Evolutionary conservation across 2,329 filamentous ascomycete species (phyloP), one percentile per base, ranked within the genome.

Genomic region (Pyrenophora teres): DNA sequence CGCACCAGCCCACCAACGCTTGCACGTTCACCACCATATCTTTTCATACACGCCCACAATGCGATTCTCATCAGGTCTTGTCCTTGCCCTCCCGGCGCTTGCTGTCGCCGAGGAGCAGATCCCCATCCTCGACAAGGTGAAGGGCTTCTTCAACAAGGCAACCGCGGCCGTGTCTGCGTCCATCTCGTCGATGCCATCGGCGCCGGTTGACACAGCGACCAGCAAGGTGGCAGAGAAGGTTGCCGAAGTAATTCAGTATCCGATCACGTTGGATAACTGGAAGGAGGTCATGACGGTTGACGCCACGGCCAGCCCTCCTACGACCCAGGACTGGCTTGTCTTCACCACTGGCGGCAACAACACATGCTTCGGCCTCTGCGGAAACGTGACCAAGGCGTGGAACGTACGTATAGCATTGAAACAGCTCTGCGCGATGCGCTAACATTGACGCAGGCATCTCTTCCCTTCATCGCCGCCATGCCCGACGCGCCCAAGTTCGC

Each of bases 311-410:
- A 81, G 82, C 56, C 82, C 68, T 46, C 71, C 83, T 9, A 80
- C 76, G 6, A 87, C 88, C 4, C 87, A 88, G 74, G 87, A 91
- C 75, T 92, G 87, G 87, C 86, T 88, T 80, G 78, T 93, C 55
- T 80, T 89, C 61, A 76, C 90, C 61, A 89, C 86, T 8, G 89
- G 89, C 49, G 80, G 87, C 62, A 92, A 92, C 80, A 87, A 86
- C 77, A 91, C 89, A 27, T 93, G 89, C 77, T 87, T 82, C 69
- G 89, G 88, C 62, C 80, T 83, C 67, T 93, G 89, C 74, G 79
- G 69, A 36, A 79, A 77, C 54, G 75, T 87, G 46, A 87, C 90
- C 66, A 76, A 77, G 50, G 87, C 87, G 19, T 81, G 77, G 76
- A 80, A 80, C 63, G 77, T 80, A 69, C 55, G 74, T 64, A 40